phyloP scores from a whole-genome alignment of 495 filamentous ascomycete species.

The Letharia columbiana region DNA sequence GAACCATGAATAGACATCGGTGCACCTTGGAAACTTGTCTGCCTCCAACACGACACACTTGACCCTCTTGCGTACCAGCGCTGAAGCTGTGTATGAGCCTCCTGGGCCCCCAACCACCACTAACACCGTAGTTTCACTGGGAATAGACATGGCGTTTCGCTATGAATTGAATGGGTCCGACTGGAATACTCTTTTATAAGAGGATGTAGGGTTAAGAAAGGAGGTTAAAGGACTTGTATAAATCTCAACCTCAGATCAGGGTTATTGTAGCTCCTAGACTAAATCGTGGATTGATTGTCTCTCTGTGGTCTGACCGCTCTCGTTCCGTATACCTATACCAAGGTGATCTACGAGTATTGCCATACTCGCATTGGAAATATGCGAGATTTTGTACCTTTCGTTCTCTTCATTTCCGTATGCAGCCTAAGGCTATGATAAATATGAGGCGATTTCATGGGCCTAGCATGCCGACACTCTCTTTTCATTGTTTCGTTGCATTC shows the following conservation, averaged over 20 bases:
- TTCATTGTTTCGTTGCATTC: too few relatives aligned
- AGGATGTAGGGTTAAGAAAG: neutral
- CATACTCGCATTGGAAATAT: too few relatives aligned
- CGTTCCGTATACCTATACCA: neutral
- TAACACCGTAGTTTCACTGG: constrained; percentile 34
- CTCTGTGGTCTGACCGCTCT: neutral
- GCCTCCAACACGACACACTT: constrained; percentile 38
- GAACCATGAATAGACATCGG: neutral
- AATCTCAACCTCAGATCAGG: neutral
- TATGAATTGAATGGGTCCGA: neutral
- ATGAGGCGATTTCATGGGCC: too few relatives aligned
- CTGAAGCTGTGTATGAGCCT: constrained; percentile 39
- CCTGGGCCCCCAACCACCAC: constrained; percentile 42
- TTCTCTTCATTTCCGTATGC: too few relatives aligned
- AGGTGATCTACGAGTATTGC: too few relatives aligned
- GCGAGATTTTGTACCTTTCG: too few relatives aligned
- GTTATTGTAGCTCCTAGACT: neutral
- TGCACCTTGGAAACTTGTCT: constrained; percentile 38
- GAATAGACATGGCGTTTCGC: constrained; percentile 27
- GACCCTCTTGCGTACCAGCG: constrained; percentile 38
- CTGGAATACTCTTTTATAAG: neutral
- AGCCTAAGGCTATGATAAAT: too few relatives aligned
- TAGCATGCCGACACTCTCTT: too few relatives aligned
- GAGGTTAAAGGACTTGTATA: neutral
- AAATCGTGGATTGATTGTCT: neutral